Conservation (phyloP, 345 rosid genomes). For the Moricandia moricandioides region DNA sequence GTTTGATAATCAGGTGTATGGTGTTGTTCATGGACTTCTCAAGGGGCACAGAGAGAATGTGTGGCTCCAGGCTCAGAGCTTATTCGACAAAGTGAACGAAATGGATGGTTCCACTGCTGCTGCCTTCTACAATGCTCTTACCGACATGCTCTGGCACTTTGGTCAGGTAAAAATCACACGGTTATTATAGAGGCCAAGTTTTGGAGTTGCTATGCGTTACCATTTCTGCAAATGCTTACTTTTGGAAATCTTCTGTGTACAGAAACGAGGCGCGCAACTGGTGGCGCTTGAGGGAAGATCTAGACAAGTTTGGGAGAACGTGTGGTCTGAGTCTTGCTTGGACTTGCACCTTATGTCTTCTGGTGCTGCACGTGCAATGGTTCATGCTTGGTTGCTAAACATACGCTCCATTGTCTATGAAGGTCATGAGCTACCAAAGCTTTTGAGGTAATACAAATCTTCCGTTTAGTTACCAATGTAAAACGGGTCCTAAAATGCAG, state of each 20-base stretch:
- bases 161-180: constrained; percentile 58
- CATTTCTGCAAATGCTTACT: neutral
- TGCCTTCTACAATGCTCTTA: constrained; percentile 91
- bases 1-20: constrained; percentile 86
- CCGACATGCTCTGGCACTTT: constrained; percentile 93
- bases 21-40: constrained; percentile 95
- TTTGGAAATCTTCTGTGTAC: constrained; percentile 1
- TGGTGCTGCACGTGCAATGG: constrained; percentile 93
- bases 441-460: constrained; percentile 52
- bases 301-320: constrained; percentile 88
- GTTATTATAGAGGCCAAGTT: neutral
- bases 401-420: constrained; percentile 72
- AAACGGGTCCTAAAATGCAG: no score
- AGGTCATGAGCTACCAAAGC: constrained; percentile 80
- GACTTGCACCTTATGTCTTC: constrained; percentile 99
- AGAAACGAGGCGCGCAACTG: constrained; percentile 78
- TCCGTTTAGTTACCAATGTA: neutral
- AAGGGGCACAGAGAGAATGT: constrained; percentile 73
- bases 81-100: constrained; percentile 75
- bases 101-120: constrained; percentile 87
- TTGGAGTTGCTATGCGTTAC: neutral
- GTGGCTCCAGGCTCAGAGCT: constrained; percentile 79
- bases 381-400: constrained; percentile 88
- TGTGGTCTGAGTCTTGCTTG: constrained; percentile 92
- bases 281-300: constrained; percentile 92